These are phyloP conservation scores for Platanthera guangdongensis DNA, from an alignment of 106 monocot genomes.

Conservation along the genomic window DNA sequence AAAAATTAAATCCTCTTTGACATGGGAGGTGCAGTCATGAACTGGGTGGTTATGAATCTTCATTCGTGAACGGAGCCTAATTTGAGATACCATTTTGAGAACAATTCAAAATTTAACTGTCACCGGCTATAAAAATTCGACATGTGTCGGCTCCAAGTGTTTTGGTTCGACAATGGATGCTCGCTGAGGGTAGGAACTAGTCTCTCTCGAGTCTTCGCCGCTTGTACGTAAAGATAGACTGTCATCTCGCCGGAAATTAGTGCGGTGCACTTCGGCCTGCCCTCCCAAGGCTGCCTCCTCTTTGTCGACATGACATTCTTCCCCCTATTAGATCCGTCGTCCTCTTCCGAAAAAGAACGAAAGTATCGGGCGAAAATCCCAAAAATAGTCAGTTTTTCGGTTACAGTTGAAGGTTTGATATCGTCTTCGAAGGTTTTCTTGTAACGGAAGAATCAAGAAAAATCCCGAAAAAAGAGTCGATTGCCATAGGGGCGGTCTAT, in stretches of 20 bases:
- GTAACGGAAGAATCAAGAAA: background rate
- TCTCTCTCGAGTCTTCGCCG: background rate
- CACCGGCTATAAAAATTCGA: background rate
- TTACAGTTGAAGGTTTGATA: background rate
- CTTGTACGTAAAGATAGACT: background rate
- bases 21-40: too few species aligned
- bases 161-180: background rate
- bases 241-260: background rate
- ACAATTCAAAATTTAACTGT: background rate
- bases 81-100: background rate
- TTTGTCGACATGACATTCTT: too few species aligned
- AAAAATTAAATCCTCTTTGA: too few species aligned
- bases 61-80: too few species aligned
- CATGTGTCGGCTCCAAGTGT: background rate
- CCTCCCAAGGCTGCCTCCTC: slow-evolving; percentile 4
- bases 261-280: slow-evolving; percentile 22
- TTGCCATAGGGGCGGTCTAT: too few species aligned
- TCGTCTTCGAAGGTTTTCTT: slow-evolving; percentile 1
- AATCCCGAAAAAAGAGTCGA: background rate
- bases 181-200: background rate
- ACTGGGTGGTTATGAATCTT: too few species aligned
- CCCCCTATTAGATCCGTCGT: background rate
- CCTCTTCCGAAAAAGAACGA: background rate
- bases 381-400: background rate
- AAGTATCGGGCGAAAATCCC: background rate